phyloP scores from a whole-genome alignment of 352 stramenopile genomes.

The Plasmopara viticola region DNA sequence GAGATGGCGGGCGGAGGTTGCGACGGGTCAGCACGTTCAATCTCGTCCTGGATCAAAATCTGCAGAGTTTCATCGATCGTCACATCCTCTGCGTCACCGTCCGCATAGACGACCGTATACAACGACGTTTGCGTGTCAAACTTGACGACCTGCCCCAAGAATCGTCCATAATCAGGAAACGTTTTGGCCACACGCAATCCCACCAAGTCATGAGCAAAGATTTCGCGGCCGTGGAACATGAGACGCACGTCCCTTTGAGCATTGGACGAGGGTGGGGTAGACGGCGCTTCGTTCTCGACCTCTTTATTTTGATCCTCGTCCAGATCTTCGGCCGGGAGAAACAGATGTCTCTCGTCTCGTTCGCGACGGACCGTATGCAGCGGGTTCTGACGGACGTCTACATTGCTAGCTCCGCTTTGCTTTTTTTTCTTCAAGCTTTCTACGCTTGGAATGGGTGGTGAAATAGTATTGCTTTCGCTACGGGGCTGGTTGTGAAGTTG shows the following conservation, averaged over 20 bases:
- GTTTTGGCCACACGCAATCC: conserved; percentile 80
- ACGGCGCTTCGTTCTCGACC: conserved; percentile 15
- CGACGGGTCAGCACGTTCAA: conserved; percentile 66
- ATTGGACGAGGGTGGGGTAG: conserved; percentile 22
- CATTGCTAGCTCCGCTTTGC: background rate
- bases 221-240: conserved; percentile 66
- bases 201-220: conserved; percentile 73
- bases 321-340: conserved; percentile 3
- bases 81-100: conserved; percentile 75
- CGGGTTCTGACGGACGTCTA: background rate
- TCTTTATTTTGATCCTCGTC: conserved; percentile 20
- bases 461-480: conserved; percentile 4
- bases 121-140: conserved; percentile 61
- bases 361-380: conserved; percentile 12
- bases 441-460: background rate
- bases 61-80: conserved; percentile 72
- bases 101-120: conserved; percentile 82
- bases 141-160: conserved; percentile 82
- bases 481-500: conserved; percentile 7
- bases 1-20: conserved; percentile 32
- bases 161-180: conserved; percentile 70
- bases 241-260: conserved; percentile 43
- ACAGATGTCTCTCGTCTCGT: conserved; percentile 19
- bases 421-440: background rate
- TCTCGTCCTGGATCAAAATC: conserved; percentile 82